Base-by-base conservation (phyloP, 2,329 filamentous ascomycete species). In the Cladosporium halotolerans region DNA sequence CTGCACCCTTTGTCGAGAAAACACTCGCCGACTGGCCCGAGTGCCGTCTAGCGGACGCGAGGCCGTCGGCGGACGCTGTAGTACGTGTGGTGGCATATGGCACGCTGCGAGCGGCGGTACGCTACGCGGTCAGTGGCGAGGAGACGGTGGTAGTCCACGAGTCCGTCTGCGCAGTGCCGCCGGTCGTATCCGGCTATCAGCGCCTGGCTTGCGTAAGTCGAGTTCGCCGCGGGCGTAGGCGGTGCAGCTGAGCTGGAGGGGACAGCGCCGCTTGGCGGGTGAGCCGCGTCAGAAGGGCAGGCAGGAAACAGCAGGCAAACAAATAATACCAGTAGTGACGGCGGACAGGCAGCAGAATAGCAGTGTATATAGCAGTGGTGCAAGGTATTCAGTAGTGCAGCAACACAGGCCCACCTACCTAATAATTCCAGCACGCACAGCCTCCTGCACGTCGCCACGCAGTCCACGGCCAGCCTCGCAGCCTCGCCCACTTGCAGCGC, bases 401-500 rank as follows among this genome's bases (percentile, higher is more conserved):
- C 16, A 2, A 16, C 16, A 16, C 16, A 16, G 16, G 16, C 16
- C 7, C 23, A 23, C 23, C 23, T 23, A 23, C 23, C 23, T 2
- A 4, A 23, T 7, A 23, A 23, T 23, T 23, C 23, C 23, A 23
- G 23, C 23, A 23, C 23, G 23, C 46, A 49, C 46, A 49, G 46
- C 46, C 46, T 48, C 32, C 39, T 13, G 36, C 32, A 3, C 39
- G 7, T 31, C 41, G 48, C 48, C 48, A 50, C 47, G 31, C 10
- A 36, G 4, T 38, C 13, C 40, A 38, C 23, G 39, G 28, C 16
- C 40, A 18, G 40, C 40, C 16, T 39, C 36, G 16, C 40, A 18
- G 40, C 40, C 16, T 39, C 36, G 16, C 16, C 40, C 47, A 43
- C 40, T 8, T 44, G 47, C 41, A 42, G n/a, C 47, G 38, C 47